Conservation (phyloP, 331 rosid genomes). For the Malus hybrid region DNA sequence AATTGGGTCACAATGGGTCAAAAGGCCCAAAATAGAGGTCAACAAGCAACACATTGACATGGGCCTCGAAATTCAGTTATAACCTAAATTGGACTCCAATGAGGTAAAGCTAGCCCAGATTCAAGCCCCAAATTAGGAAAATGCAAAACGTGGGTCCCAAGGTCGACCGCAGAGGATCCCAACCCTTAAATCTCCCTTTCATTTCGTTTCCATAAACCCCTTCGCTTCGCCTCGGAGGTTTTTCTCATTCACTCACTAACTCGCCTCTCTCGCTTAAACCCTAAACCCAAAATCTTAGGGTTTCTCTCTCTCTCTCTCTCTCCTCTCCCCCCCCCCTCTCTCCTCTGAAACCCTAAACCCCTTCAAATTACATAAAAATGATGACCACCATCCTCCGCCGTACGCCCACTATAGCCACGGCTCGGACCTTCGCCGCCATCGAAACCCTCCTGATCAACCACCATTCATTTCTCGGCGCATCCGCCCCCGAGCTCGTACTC, state of each 20-base stretch:
- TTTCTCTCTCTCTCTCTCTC: not conserved
- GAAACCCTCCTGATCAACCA: slow-evolving; percentile 16
- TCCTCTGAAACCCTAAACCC: not conserved
- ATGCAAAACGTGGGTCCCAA: not conserved
- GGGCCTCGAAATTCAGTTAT: not conserved
- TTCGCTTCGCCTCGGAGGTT: not conserved
- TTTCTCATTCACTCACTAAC: not conserved
- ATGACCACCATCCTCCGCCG: slow-evolving; percentile 35
- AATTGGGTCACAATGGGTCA: too few relatives aligned
- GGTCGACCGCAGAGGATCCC: slow-evolving; percentile 13
- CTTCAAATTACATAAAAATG: slow-evolving; percentile 23
- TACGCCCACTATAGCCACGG: slow-evolving; percentile 24
- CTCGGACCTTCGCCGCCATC: slow-evolving; percentile 40
- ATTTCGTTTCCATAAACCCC: slow-evolving; percentile 3
- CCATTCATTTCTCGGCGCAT: slow-evolving; percentile 5
- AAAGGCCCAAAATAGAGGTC: too few relatives aligned
- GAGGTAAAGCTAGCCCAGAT: not conserved
- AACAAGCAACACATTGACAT: not conserved
- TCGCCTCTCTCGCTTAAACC: slow-evolving; percentile 6
- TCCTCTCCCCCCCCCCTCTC: too few relatives aligned
- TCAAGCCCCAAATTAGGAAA: not conserved
- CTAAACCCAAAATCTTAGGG: not conserved
- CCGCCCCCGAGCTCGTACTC: not conserved
- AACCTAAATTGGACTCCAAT: not conserved
- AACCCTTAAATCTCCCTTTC: not conserved